phyloP scores from a whole-genome alignment of 352 stramenopile genomes.

The Thalassiosira hispida region DNA sequence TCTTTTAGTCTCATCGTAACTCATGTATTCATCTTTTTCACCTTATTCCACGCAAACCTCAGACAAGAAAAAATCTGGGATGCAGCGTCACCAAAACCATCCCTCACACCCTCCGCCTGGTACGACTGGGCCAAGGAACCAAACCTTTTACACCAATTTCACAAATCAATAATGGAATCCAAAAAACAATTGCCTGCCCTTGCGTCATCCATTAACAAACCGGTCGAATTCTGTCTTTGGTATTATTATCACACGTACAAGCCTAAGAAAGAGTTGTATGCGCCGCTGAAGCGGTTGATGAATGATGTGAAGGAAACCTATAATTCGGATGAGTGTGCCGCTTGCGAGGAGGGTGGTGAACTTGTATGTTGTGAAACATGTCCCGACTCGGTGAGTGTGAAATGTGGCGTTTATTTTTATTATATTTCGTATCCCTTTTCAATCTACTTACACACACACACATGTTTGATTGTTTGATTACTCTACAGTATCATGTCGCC shows the following conservation, averaged over 20 bases:
- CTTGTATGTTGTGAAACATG: conserved; percentile 47
- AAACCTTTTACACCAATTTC: conserved; percentile 24
- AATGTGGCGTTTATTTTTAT: conserved; percentile 9
- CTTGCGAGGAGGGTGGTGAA: conserved; percentile 49
- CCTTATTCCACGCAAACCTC: no score
- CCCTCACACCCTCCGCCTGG: conserved; percentile 11
- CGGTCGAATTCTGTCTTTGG: conserved; percentile 48
- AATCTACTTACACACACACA: no score
- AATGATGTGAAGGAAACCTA: conserved; percentile 2
- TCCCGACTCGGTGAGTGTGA: conserved; percentile 10
- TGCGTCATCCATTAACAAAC: conserved; percentile 20
- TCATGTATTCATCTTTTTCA: background rate
- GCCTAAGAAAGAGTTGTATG: conserved; percentile 17
- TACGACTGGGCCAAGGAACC: conserved; percentile 29
- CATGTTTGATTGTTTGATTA: no score
- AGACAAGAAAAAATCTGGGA: conserved; percentile 31
- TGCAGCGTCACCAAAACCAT: background rate
- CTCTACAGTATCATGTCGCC: conserved; percentile 31
- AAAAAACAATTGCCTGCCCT: conserved; percentile 41
- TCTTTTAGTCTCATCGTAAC: background rate
- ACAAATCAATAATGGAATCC: conserved; percentile 27
- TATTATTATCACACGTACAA: conserved; percentile 61
- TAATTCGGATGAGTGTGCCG: conserved; percentile 38
- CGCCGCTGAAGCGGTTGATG: conserved; percentile 32
- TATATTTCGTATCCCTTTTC: no score